Evolutionary conservation across 495 filamentous ascomycete species (phyloP), one percentile per base, ranked within the genome.

Genomic region (Oidiodendron maius): DNA sequence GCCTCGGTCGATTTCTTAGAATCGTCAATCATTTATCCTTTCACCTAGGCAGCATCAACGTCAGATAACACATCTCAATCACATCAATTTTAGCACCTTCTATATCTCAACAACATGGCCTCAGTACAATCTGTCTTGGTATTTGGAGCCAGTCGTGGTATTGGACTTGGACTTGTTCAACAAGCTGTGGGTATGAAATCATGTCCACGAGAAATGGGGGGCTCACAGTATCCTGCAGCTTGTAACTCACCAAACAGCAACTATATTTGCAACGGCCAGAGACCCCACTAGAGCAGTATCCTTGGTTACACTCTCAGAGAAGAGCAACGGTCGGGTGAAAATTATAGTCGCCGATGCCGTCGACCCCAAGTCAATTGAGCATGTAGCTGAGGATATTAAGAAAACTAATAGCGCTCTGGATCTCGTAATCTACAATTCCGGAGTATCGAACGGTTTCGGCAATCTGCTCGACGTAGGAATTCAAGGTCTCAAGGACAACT

Each of bases 141-240:
- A 20, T 12, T 42, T 21, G 39, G 39, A 20, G 39, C 16, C 20
- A 42, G 16, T 42, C 39, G 39, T 9, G 39, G 39, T 21, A 42
- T 42, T 42, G 39, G 39, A 6, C 39, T 42, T 21, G 39, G 24
- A 13, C 24, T 42, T 21, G 39, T 42, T 42, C 39, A 21, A 8
- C 39, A 42, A 23, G 13, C 39, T 6, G 39, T 42, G 13, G 20
- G 39, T 21, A n/a, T n/a, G n/a, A n/a, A n/a, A n/a, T 42, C 16
- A 6, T 4, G 5, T 21, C n/a, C 13, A 17, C 24, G 24, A 13
- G 13, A 6, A 42, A 17, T 42, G 3, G 4, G 21, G 4, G 15
- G n/a, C 13, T 21, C 16, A 4, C 20, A 5, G 8, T 8, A 18
- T 13, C 21, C 24, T 23, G 4, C 16, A 42, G 39, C 16, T 21